A percentile compares a stretch with the other conserved stretches of the same genome.
These are phyloP conservation scores for Dalbergia cochinchinensis DNA, from an alignment of 306 rosid species.

Conservation along the genomic window DNA sequence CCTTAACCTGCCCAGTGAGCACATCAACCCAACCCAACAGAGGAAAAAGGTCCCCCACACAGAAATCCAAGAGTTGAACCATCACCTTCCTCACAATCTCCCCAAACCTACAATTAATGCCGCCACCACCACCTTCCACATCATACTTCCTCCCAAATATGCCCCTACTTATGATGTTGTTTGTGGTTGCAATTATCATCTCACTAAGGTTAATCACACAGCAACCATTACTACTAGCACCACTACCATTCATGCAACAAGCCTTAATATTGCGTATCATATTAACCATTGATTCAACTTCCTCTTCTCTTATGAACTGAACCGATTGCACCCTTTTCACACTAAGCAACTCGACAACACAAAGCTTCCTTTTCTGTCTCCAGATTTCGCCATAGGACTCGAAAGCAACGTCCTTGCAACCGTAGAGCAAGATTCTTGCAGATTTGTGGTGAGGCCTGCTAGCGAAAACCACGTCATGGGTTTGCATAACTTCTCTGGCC, in stretches of 20 bases:
- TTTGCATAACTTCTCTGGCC: conserved; percentile 40
- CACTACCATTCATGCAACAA: neutral
- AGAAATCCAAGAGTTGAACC: conserved; percentile 19
- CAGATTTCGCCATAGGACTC: conserved; percentile 42
- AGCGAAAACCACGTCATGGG: conserved; percentile 33
- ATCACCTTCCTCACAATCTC: conserved; percentile 10
- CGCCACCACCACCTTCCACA: neutral
- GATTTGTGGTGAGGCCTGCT: conserved; percentile 34
- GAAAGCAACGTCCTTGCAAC: conserved; percentile 39
- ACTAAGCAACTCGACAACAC: conserved; percentile 48
- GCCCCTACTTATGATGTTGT: conserved; percentile 42
- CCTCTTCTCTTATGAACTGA: conserved; percentile 43
- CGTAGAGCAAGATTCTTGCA: conserved; percentile 31
- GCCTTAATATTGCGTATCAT: conserved; percentile 9
- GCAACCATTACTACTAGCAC: neutral
- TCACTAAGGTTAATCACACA: conserved; percentile 45
- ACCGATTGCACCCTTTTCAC: conserved; percentile 41
- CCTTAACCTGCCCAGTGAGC: conserved; percentile 33
- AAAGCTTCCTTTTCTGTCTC: conserved; percentile 51
- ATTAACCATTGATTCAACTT: conserved; percentile 30
- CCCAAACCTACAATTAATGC: conserved; percentile 15
- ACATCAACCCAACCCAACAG: conserved; percentile 44
- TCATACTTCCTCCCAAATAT: conserved; percentile 44
- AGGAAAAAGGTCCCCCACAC: conserved; percentile 49
- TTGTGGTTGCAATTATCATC: conserved; percentile 32